Evolutionary conservation across 441 rosid species (phyloP).

Genomic region (Dalechampia spathulata): DNA sequence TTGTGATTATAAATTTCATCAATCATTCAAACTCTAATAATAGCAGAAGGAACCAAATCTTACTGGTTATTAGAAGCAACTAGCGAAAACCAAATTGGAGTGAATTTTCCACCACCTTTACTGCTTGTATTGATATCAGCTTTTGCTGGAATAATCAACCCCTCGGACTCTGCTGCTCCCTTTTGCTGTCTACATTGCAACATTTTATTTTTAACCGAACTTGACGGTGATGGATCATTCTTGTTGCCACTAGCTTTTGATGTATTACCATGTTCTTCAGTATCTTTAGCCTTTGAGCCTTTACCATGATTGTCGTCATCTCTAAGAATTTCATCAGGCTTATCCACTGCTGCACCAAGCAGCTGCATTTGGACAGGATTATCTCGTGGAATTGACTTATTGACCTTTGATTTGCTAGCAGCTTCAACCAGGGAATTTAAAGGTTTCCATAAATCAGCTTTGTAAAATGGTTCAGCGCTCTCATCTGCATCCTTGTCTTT

Average conservation of each 20-base stretch:
- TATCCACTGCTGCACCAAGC: conserved; percentile 18
- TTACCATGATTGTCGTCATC: conserved; percentile 18
- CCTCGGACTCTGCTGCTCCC: conserved; percentile 26
- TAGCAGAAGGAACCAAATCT: conserved; percentile 14
- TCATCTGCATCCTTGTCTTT: conserved; percentile 18
- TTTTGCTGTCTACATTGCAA: conserved; percentile 22
- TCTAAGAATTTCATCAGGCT: conserved; percentile 17
- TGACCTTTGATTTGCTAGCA: conserved; percentile 40
- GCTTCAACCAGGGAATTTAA: conserved; percentile 52
- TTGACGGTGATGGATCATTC: conserved; percentile 24
- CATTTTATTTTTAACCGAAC: conserved; percentile 39
- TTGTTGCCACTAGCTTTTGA: conserved; percentile 25
- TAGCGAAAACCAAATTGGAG: conserved; percentile 61
- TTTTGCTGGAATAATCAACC: conserved; percentile 24
- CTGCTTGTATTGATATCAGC: conserved; percentile 29
- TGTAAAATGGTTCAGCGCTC: conserved; percentile 27
- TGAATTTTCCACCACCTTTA: conserved; percentile 26
- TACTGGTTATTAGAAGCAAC: conserved; percentile 54
- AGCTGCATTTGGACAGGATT: conserved; percentile 13
- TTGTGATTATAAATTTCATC: neutral
- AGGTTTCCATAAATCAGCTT: conserved; percentile 45
- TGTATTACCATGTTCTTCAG: conserved; percentile 29
- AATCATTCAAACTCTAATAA: conserved; percentile 2
- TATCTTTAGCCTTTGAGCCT: conserved; percentile 22
- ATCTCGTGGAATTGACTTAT: conserved; percentile 28